phyloP scores from a whole-genome alignment of 352 stramenopile species.

The Pythium vanterpoolii region DNA sequence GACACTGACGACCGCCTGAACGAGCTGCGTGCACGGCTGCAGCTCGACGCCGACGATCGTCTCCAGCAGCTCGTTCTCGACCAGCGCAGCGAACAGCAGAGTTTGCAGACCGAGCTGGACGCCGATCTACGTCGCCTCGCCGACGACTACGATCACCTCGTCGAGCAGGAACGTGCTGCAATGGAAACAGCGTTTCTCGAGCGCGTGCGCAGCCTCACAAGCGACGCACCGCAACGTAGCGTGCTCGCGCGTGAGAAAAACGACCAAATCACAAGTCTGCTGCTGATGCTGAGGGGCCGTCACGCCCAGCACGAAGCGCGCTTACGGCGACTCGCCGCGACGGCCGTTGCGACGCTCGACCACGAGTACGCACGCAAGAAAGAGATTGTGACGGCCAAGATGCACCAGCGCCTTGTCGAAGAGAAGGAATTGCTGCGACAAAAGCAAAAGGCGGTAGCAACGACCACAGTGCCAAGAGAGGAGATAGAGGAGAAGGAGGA shows the following conservation, averaged over 20 bases:
- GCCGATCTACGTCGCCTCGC: slow-evolving; percentile 26
- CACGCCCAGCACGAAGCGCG: slow-evolving; percentile 25
- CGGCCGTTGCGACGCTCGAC: slow-evolving; percentile 30
- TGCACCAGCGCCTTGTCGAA: slow-evolving; percentile 45
- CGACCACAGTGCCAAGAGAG: background rate
- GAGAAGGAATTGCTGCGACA: slow-evolving; percentile 43
- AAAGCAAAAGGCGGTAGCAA: slow-evolving; percentile 33
- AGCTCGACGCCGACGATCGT: slow-evolving; percentile 50
- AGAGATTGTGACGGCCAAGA: slow-evolving; percentile 42
- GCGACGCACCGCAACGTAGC: background rate
- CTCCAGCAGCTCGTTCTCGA: slow-evolving; percentile 36
- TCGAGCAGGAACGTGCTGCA: slow-evolving; percentile 31
- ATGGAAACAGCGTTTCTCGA: slow-evolving; percentile 26
- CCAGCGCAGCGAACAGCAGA: slow-evolving; percentile 31
- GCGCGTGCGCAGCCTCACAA: slow-evolving; percentile 26
- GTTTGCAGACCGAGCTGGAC: slow-evolving; percentile 26
- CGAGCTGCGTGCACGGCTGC: slow-evolving; percentile 43
- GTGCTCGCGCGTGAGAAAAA: slow-evolving; percentile 28
- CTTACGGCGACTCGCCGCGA: slow-evolving; percentile 17
- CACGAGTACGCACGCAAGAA: slow-evolving; percentile 49
- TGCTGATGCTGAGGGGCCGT: slow-evolving; percentile 41
- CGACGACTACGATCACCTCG: slow-evolving; percentile 24
- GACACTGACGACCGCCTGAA: slow-evolving; percentile 34
- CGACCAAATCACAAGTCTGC: slow-evolving; percentile 37
- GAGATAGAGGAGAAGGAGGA: background rate